Evolutionary conservation across 495 filamentous ascomycete genomes (phyloP).

Genomic region (Echria macrotheca): DNA sequence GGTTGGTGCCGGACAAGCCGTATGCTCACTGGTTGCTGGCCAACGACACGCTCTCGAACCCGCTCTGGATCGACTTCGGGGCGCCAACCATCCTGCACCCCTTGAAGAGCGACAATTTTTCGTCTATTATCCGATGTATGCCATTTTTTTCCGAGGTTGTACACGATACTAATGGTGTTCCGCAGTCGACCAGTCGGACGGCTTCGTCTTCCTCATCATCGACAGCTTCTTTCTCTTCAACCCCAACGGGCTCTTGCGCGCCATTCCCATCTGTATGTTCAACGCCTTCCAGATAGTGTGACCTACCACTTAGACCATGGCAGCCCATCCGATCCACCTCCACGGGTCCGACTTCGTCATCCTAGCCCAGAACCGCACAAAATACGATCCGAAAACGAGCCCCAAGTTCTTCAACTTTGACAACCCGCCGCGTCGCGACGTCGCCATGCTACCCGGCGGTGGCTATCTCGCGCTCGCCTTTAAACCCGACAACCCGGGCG

Average conservation of each 20-base stretch:
- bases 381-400: not conserved
- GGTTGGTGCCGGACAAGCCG: too few species aligned
- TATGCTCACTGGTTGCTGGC: too few species aligned
- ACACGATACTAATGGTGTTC: too few species aligned
- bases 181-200: not conserved
- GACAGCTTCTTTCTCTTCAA: not conserved
- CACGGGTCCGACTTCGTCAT: conserved; percentile 52
- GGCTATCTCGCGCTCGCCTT: not conserved
- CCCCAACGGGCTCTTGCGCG: not conserved
- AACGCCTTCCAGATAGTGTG: too few species aligned
- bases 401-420: not conserved
- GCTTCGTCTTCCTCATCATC: not conserved
- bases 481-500: not conserved
- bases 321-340: conserved; percentile 40
- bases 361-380: conserved; percentile 19
- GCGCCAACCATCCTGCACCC: conserved; percentile 10
- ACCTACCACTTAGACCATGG: too few species aligned
- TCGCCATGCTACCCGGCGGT: not conserved
- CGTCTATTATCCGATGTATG: too few species aligned
- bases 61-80: conserved; percentile 10
- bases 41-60: not conserved
- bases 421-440: not conserved
- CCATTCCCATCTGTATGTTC: not conserved
- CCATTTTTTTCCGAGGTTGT: too few species aligned
- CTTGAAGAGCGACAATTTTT: too few species aligned